Conservation (phyloP, 352 stramenopile species). For the Globisporangium okanoganense region DNA sequence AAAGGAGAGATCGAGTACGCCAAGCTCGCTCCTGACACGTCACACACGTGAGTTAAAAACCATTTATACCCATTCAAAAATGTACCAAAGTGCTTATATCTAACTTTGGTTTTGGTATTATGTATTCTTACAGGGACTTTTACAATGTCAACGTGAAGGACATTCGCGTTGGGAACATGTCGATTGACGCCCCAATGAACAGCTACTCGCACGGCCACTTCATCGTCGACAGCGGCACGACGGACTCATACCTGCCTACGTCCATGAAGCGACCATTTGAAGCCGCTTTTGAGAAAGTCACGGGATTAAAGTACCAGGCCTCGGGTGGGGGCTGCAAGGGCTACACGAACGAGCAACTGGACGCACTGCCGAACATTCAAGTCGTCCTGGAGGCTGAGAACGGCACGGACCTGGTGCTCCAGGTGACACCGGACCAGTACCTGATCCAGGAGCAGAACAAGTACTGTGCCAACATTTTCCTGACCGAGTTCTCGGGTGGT, state of each 20-base stretch:
- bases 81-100: too few species aligned
- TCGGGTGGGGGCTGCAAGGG: constrained; percentile 38
- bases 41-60: constrained; percentile 21
- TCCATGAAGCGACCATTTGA: constrained; percentile 52
- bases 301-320: constrained; percentile 45
- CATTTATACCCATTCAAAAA: too few species aligned
- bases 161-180: constrained; percentile 55
- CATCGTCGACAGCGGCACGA: constrained; percentile 85
- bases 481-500: constrained; percentile 62
- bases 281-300: constrained; percentile 44
- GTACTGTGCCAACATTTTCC: constrained; percentile 63
- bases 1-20: constrained; percentile 51
- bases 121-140: constrained; percentile 30
- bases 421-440: constrained; percentile 65
- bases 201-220: constrained; percentile 50
- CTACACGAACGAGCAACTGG: constrained; percentile 49
- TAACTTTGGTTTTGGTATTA: not conserved
- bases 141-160: constrained; percentile 69
- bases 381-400: constrained; percentile 59
- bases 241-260: constrained; percentile 73
- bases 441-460: constrained; percentile 41
- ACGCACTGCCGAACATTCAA: constrained; percentile 59
- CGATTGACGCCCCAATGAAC: constrained; percentile 45
- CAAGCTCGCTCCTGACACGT: constrained; percentile 35
- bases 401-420: constrained; percentile 51